Evolutionary conservation across 768 basidiomycete species (phyloP).

Genomic region (Thelephora aurantiotincta): DNA sequence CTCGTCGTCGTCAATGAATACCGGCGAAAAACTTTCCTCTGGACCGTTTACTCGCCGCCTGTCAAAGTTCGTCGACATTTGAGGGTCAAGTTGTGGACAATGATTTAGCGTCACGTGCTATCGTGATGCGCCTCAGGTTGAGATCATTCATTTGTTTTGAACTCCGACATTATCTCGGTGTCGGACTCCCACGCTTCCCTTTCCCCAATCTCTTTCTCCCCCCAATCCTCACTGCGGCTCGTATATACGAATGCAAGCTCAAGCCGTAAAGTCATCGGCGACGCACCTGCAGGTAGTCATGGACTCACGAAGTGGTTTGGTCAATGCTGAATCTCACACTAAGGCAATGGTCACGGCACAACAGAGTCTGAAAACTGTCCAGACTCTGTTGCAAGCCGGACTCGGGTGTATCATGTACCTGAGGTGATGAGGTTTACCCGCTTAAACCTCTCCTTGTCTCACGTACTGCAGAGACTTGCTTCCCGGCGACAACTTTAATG

Average conservation of each 20-base stretch:
- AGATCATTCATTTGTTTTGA: no score
- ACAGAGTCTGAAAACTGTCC: constrained; percentile 57
- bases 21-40: constrained; percentile 61
- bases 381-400: constrained; percentile 60
- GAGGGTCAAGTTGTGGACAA: no score
- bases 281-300: constrained; percentile 15
- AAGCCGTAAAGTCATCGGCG: constrained; percentile 10
- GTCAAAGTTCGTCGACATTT: constrained; percentile 40
- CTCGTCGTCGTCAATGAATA: constrained; percentile 32
- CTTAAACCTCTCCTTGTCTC: constrained; percentile 2
- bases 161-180: no score
- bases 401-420: constrained; percentile 68
- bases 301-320: not conserved
- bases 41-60: constrained; percentile 85
- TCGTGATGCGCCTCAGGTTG: no score
- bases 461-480: constrained; percentile 42
- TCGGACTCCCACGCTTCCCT: not conserved
- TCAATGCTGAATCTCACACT: not conserved
- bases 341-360: constrained; percentile 21
- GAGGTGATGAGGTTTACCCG: constrained; percentile 26
- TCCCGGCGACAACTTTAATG: constrained; percentile 67
- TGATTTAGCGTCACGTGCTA: no score
- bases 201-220: not conserved
- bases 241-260: constrained; percentile 23
- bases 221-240: not conserved